Evolutionary conservation across 2,329 filamentous ascomycete species (phyloP).

Genomic region (Cadophora gregata): DNA sequence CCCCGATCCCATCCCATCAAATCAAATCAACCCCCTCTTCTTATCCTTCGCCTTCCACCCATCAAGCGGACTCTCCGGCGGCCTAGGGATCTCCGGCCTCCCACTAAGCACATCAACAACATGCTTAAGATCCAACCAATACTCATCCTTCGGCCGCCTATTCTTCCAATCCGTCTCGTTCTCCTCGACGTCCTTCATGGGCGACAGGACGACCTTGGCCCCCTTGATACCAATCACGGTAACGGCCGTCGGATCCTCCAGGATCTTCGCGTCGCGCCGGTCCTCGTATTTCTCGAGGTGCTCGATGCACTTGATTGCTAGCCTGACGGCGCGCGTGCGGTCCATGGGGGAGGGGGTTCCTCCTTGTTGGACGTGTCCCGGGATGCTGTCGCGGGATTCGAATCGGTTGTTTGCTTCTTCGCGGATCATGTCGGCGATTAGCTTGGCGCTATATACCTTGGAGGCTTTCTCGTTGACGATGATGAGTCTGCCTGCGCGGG

Average conservation of each 20-base stretch:
- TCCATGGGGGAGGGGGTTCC: constrained; percentile 96
- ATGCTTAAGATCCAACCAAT: constrained; percentile 82
- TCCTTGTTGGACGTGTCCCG: constrained; percentile 93
- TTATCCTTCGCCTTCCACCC: constrained; percentile 64
- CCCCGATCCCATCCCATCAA: not conserved
- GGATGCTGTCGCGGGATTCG: constrained; percentile 88
- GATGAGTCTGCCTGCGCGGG: constrained; percentile 89
- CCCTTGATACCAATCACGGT: constrained; percentile 92
- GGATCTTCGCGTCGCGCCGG: constrained; percentile 69
- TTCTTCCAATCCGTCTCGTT: constrained; percentile 93
- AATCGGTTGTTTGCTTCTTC: constrained; percentile 92
- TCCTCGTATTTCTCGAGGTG: constrained; percentile 82
- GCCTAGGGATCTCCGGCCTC: constrained; percentile 56
- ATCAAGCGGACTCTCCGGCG: constrained; percentile 53
- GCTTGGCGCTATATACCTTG: constrained; percentile 86
- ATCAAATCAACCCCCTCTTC: constrained; percentile 55
- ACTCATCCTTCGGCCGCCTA: constrained; percentile 80
- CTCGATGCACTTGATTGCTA: constrained; percentile 93
- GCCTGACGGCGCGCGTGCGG: constrained; percentile 85
- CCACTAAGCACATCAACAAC: constrained; percentile 87
- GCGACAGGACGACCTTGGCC: constrained; percentile 84
- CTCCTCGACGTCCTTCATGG: constrained; percentile 81
- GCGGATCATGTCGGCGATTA: constrained; percentile 94
- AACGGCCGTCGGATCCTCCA: constrained; percentile 73
- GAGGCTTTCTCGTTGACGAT: constrained; percentile 97